phyloP scores from a whole-genome alignment of 73 alveolate species.

The Paraurostyla sp. region DNA sequence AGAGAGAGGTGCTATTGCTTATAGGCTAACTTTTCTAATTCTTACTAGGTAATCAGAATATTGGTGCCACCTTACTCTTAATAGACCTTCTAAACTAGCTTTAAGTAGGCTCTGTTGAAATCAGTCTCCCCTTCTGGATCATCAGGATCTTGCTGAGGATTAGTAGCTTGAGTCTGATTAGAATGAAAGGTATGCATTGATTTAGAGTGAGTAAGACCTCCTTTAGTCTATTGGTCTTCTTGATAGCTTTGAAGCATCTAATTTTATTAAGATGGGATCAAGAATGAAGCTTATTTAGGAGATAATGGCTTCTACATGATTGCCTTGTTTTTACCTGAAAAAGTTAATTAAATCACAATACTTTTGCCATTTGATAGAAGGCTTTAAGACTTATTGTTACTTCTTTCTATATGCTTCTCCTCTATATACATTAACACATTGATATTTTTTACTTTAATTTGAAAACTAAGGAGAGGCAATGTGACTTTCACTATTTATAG shows the following conservation, averaged over 20 bases:
- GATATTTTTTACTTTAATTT: no score
- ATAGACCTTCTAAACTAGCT: conserved; percentile 36
- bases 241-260: neutral
- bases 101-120: conserved; percentile 14
- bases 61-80: conserved; percentile 23
- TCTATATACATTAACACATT: no score
- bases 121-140: conserved; percentile 40
- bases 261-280: conserved; percentile 1
- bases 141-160: neutral
- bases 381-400: no score
- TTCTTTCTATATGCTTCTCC: no score
- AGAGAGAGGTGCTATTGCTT: neutral
- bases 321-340: neutral
- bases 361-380: no score
- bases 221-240: neutral
- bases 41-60: conserved; percentile 27
- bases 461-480: no score
- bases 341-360: no score
- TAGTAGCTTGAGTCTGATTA: neutral
- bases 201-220: neutral
- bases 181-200: neutral
- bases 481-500: no score
- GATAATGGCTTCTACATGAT: neutral
- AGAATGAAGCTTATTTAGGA: neutral
- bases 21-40: conserved; percentile 3